Conservation (phyloP, 23 red algal genomes). For the Pyropia haitanensis region DNA sequence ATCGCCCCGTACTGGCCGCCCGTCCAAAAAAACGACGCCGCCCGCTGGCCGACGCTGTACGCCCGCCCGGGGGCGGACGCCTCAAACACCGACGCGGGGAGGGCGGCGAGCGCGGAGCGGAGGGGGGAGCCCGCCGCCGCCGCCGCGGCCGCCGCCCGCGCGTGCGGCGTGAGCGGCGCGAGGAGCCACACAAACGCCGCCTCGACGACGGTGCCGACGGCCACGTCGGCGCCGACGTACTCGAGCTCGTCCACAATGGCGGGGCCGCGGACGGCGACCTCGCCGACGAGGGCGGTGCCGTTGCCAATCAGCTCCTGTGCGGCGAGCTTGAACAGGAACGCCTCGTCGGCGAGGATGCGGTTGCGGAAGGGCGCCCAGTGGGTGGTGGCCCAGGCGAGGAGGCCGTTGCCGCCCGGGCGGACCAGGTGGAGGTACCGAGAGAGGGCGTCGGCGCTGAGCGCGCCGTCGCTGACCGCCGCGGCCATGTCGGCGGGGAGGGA, state of each 20-base stretch:
- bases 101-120: conserved; percentile 9
- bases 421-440: conserved; percentile 29
- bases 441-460: conserved; percentile 26
- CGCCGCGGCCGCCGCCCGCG: not conserved
- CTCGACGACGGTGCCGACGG: conserved; percentile 96
- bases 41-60: conserved; percentile 56
- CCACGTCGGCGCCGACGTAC: conserved; percentile 90
- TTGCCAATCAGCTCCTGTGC: conserved; percentile 94
- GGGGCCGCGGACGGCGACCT: conserved; percentile 76
- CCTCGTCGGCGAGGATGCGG: conserved; percentile 62
- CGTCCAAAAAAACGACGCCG: conserved; percentile 59
- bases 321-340: conserved; percentile 87
- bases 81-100: conserved; percentile 84
- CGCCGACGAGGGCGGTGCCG: conserved; percentile 76
- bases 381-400: conserved; percentile 15
- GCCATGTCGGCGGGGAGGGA: conserved; percentile 52
- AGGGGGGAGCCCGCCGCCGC: not conserved
- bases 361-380: conserved; percentile 41
- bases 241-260: conserved; percentile 92
- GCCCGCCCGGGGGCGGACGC: conserved; percentile 31
- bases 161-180: conserved; percentile 44
- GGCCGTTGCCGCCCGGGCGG: conserved; percentile 17
- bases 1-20: conserved; percentile 75
- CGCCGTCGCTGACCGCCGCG: conserved; percentile 29
- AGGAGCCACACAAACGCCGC: conserved; percentile 97